Conservation (phyloP, 768 basidiomycete genomes). For the Suillus ampliporus region DNA sequence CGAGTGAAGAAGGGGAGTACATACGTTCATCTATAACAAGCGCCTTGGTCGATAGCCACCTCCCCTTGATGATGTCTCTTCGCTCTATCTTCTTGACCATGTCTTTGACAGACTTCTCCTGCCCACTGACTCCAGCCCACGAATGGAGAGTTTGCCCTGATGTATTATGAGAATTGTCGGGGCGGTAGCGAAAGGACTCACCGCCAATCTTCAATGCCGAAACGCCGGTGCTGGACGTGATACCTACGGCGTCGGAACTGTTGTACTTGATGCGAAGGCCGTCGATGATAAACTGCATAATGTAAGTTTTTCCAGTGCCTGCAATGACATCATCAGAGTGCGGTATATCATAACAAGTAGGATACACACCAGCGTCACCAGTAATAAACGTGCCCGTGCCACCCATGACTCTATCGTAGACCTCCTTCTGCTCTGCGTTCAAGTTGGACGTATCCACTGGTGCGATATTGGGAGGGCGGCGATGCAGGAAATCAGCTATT, state of each 20-base stretch:
- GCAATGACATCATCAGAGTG: too few species aligned
- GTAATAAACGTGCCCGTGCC: too few species aligned
- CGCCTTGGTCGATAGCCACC: conserved; percentile 40
- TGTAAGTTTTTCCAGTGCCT: conserved; percentile 72
- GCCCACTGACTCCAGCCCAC: conserved; percentile 62
- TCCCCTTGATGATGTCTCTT: conserved; percentile 29
- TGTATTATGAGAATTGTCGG: not conserved
- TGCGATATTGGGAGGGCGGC: too few species aligned
- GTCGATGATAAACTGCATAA: conserved; percentile 61
- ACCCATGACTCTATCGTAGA: too few species aligned
- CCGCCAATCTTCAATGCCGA: conserved; percentile 59
- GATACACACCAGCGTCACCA: too few species aligned
- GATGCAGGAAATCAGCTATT: too few species aligned
- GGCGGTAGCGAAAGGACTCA: not conserved
- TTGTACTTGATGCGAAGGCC: conserved; percentile 48
- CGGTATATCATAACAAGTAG: too few species aligned
- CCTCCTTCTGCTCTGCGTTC: too few species aligned
- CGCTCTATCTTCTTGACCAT: conserved; percentile 54
- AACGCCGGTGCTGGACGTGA: conserved; percentile 51
- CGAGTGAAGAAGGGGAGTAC: conserved; percentile 12
- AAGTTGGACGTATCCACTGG: too few species aligned
- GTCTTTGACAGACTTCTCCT: conserved; percentile 29
- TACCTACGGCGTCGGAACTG: conserved; percentile 42
- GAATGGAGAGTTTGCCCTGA: conserved; percentile 65
- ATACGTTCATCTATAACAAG: conserved; percentile 71